A percentile compares a stretch with the other conserved stretches of the same genome.
Conservation (phyloP, 2,329 filamentous ascomycete genomes). For the Penicillium polonicum region DNA sequence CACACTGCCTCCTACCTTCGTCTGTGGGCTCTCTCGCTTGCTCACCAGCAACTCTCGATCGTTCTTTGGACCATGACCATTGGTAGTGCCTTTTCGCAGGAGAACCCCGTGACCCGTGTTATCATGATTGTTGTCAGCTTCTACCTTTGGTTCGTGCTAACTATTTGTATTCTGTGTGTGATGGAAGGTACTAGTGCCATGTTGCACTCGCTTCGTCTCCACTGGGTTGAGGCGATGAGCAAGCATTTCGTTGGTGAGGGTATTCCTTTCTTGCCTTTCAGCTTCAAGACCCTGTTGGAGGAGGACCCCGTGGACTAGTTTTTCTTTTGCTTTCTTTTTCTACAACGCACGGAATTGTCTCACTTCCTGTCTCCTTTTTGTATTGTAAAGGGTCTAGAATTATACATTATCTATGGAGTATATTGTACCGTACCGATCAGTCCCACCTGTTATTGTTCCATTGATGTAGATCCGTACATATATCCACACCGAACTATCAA, state of each 20-base stretch:
- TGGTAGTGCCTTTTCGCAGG: constrained; percentile 66
- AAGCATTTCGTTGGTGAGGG: constrained; percentile 94
- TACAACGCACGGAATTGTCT: background rate
- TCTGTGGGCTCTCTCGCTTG: constrained; percentile 94
- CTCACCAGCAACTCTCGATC: constrained; percentile 94
- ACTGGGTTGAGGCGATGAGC: constrained; percentile 97
- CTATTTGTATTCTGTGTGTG: constrained; percentile 75
- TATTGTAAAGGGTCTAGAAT: constrained; percentile 11
- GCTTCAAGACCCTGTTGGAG: constrained; percentile 78
- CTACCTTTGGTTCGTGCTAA: constrained; percentile 85
- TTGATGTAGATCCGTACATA: constrained; percentile 1
- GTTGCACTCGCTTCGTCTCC: constrained; percentile 85
- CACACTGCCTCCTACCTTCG: constrained; percentile 98
- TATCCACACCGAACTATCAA: background rate
- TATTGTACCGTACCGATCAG: background rate
- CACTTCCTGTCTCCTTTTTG: constrained; percentile 2
- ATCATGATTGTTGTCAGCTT: constrained; percentile 81
- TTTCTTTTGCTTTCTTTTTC: background rate
- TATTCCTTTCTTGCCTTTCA: constrained; percentile 83
- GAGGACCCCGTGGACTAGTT: constrained; percentile 62
- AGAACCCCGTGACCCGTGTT: constrained; percentile 65
- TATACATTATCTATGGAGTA: constrained; percentile 7
- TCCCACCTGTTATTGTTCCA: constrained; percentile 1
- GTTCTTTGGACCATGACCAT: constrained; percentile 98
- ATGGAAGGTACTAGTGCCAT: constrained; percentile 98